Percentiles rank a stretch among this genome's conserved stretches.
Conservation (phyloP, 2,329 filamentous ascomycete genomes). For the Microcera coccophila region DNA sequence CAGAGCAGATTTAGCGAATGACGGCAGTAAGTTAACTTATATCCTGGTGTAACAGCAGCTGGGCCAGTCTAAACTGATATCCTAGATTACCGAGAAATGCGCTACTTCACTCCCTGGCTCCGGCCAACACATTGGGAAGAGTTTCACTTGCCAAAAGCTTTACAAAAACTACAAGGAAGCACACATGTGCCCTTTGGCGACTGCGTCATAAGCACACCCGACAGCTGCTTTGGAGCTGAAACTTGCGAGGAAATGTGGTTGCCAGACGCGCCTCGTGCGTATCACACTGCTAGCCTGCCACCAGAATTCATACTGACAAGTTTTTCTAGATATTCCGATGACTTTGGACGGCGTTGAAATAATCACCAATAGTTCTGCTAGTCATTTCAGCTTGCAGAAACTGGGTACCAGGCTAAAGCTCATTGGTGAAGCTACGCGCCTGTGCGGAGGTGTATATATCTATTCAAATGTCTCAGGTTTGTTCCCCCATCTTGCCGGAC, state of each 20-base stretch:
- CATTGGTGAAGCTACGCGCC: conserved; percentile 63
- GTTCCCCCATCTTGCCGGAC: background rate
- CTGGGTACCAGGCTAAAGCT: conserved; percentile 60
- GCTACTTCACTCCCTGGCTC: conserved; percentile 41
- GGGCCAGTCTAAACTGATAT: conserved; percentile 57
- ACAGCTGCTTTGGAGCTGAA: conserved; percentile 39
- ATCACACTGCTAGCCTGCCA: conserved; percentile 2
- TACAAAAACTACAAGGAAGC: conserved; percentile 47
- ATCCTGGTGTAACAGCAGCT: background rate
- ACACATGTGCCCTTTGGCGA: conserved; percentile 40
- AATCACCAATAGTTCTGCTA: conserved; percentile 56
- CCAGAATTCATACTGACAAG: background rate
- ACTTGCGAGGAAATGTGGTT: conserved; percentile 37
- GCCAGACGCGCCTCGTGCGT: conserved; percentile 18
- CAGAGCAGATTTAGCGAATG: conserved; percentile 19
- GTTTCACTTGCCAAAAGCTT: conserved; percentile 48
- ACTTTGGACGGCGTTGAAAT: conserved; percentile 62
- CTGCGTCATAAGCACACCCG: conserved; percentile 35
- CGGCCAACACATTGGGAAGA: conserved; percentile 33
- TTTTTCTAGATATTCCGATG: conserved; percentile 7
- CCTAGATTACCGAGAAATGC: conserved; percentile 46
- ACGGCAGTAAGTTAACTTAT: conserved; percentile 18
- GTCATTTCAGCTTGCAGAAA: conserved; percentile 56
- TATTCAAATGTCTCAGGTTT: conserved; percentile 30
- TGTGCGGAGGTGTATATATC: conserved; percentile 56